phyloP scores from a whole-genome alignment of 306 rosid genomes.

The Vigna unguiculata region DNA sequence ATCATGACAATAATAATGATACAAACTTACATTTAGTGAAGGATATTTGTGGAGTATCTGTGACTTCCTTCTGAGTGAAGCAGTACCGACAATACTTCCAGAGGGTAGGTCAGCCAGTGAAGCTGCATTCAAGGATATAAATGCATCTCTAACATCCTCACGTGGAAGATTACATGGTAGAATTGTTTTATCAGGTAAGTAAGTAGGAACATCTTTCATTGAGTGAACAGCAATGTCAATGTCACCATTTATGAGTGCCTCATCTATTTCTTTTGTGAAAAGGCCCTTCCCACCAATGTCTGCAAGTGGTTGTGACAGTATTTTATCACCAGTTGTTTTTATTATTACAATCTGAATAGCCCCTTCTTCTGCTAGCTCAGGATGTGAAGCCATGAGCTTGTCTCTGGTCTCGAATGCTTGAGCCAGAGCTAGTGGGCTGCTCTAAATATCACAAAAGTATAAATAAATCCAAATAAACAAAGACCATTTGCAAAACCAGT shows the following conservation, averaged over 20 bases:
- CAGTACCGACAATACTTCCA: conserved; percentile 82
- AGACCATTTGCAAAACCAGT: conserved; percentile 14
- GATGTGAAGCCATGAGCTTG: conserved; percentile 72
- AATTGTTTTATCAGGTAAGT: conserved; percentile 73
- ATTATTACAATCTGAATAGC: conserved; percentile 81
- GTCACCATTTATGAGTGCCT: conserved; percentile 75
- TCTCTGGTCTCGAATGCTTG: conserved; percentile 88
- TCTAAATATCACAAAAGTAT: conserved; percentile 57
- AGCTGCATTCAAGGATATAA: conserved; percentile 68
- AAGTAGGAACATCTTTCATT: conserved; percentile 91
- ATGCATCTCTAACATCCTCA: conserved; percentile 90
- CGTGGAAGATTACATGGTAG: conserved; percentile 84
- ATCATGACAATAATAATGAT: conserved; percentile 5
- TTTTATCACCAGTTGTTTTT: conserved; percentile 88
- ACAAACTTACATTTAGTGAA: conserved; percentile 62
- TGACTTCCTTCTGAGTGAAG: conserved; percentile 84
- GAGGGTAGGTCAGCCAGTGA: conserved; percentile 69
- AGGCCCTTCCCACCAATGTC: conserved; percentile 93
- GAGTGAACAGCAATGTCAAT: conserved; percentile 88
- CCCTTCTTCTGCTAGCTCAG: conserved; percentile 85
- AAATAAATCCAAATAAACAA: conserved; percentile 35
- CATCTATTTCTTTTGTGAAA: conserved; percentile 93
- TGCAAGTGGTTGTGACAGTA: conserved; percentile 81
- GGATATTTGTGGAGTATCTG: conserved; percentile 82
- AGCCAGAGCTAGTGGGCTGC: conserved; percentile 92